These are phyloP conservation scores for Chenopodium formosanum DNA, from an alignment of 148 eudicot genomes.

Conservation along the genomic window DNA sequence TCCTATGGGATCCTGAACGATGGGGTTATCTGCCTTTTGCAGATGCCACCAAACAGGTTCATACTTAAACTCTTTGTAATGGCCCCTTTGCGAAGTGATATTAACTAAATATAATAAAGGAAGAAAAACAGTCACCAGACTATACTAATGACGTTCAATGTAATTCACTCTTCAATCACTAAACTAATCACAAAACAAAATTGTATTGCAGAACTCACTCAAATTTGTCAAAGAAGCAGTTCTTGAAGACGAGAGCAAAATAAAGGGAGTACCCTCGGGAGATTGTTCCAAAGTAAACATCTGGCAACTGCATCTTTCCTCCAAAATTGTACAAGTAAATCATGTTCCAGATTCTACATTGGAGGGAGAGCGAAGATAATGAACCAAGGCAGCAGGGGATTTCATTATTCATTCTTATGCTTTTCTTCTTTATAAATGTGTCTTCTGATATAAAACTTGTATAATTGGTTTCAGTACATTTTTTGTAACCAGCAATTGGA, in stretches of 20 bases:
- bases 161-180: neutral
- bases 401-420: neutral
- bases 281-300: conserved; percentile 75
- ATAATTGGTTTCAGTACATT: conserved; percentile 3
- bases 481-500: conserved; percentile 5
- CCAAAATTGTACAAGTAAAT: conserved; percentile 26
- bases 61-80: neutral
- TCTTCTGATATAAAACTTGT: conserved; percentile 3
- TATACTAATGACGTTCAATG: neutral
- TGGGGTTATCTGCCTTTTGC: conserved; percentile 84
- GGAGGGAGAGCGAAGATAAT: conserved; percentile 11
- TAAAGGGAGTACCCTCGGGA: conserved; percentile 68
- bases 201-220: conserved; percentile 55
- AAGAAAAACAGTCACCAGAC: too few relatives aligned
- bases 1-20: conserved; percentile 97
- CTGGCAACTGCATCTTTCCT: conserved; percentile 60
- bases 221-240: conserved; percentile 78
- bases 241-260: conserved; percentile 68
- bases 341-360: conserved; percentile 13
- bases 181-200: neutral
- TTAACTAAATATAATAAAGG: too few relatives aligned
- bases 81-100: neutral
- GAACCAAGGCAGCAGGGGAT: neutral
- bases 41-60: conserved; percentile 73
- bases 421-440: neutral